Percentiles rank a stretch among this genome's conserved stretches.
Evolutionary conservation across 441 rosid genomes (phyloP).

Genomic region (Gossypium schwendimanii): DNA sequence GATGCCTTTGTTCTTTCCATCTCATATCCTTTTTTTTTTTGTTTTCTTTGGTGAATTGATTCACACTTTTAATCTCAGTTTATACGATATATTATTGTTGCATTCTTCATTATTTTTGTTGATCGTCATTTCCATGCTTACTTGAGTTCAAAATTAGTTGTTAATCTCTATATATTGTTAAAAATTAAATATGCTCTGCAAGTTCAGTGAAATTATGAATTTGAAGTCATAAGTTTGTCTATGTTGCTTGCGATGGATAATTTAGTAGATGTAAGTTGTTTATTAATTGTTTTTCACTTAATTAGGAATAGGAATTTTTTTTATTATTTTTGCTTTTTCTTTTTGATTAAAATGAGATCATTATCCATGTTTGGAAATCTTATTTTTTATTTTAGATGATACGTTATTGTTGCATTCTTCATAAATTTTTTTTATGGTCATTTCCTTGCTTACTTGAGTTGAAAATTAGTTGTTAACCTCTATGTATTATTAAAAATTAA

Average conservation of each 20-base stretch:
- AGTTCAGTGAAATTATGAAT: not conserved
- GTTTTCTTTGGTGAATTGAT: not conserved
- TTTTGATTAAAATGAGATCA: not conserved
- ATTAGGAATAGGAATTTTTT: not conserved
- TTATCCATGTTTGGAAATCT: not conserved
- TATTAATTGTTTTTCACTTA: not conserved
- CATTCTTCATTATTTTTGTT: not conserved
- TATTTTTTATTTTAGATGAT: not conserved
- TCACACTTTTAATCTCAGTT: not conserved
- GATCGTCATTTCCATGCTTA: not conserved
- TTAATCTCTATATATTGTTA: not conserved
- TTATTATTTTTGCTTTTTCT: not conserved
- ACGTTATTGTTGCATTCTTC: not conserved
- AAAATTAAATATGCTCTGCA: not conserved
- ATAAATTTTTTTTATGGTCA: not conserved
- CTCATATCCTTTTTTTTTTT: conserved; percentile 58
- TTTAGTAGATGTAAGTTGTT: not conserved
- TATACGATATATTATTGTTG: not conserved
- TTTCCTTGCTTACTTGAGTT: not conserved
- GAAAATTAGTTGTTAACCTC: not conserved
- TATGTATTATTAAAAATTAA: not conserved
- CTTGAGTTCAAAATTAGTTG: not conserved
- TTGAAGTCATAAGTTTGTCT: not conserved
- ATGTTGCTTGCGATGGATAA: not conserved
- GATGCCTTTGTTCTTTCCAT: conserved; percentile 62